phyloP scores from a whole-genome alignment of 148 eudicot species.

The Fallopia convolvulus region DNA sequence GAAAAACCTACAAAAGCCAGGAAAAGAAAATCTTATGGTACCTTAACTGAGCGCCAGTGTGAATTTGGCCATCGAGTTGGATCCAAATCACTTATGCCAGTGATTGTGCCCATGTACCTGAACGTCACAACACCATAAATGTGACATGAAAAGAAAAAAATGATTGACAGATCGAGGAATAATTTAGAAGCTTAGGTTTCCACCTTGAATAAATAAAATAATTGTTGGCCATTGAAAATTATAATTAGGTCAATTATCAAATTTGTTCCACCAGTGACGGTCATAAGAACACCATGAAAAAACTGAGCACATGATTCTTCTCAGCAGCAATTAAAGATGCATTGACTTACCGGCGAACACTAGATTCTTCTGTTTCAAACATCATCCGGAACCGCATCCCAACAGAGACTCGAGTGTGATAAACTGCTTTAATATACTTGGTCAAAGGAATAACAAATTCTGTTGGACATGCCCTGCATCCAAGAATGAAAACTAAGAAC shows the following conservation, averaged over 20 bases:
- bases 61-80: constrained; percentile 70
- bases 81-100: constrained; percentile 68
- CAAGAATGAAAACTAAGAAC: not conserved
- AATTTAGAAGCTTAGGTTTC: not conserved
- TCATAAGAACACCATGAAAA: not conserved
- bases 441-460: constrained; percentile 54
- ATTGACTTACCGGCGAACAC: constrained; percentile 45
- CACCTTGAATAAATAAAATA: not conserved
- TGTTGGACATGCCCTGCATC: constrained; percentile 45
- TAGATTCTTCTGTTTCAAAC: constrained; percentile 61
- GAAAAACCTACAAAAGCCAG: not conserved
- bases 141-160: not conserved
- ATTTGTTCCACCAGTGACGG: not conserved
- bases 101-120: constrained; percentile 92
- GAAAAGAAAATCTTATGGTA: constrained; percentile 11
- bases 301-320: not conserved
- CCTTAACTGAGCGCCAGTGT: constrained; percentile 96
- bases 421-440: constrained; percentile 50
- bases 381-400: constrained; percentile 67
- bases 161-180: not conserved
- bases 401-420: constrained; percentile 57
- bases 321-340: not conserved
- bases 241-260: not conserved
- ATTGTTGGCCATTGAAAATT: not conserved
- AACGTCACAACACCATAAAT: not conserved